Evolutionary conservation across 2,329 filamentous ascomycete genomes (phyloP), one percentile per base, ranked within the genome.

Genomic region (Epichloe glyceriae): DNA sequence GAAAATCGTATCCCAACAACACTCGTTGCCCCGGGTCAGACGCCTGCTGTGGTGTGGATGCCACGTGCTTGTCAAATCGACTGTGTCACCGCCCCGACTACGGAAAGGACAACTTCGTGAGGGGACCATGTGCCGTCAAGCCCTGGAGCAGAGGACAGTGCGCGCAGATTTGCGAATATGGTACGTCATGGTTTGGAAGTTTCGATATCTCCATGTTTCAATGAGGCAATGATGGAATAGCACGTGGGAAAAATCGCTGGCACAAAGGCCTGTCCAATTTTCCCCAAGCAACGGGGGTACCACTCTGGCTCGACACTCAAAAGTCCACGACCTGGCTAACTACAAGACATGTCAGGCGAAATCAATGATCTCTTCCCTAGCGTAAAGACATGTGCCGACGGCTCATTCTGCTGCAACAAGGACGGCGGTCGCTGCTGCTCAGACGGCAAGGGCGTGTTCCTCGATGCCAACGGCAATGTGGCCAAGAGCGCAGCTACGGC

Each of bases 21-120:
- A 50, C 49, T 3, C 42, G 42, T 3, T 50, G 49, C n/a, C 49
- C 49, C 20, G 49, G 49, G 10, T 50, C 49, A 11, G 43, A 50
- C 22, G 49, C 49, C 5, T 50, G 49, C 20, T 50, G 49, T 34
- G 43, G 43, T 17, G 11, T 14, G 22, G 37, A 45, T 17, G 43
- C 33, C 33, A 50, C 42, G 2, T 50, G 49, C 35, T 40, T 46
- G 8, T 50, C 42, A 6, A 50, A 50, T 30, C 34, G 49, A n/a
- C 49, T 50, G 20, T 50, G 49, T 19, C 43, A 35, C 34, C 30
- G 12, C 12, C 10, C 40, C 8, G 3, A 1, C 3, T 42, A 41
- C 12, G 34, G 33, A 14, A 14, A 22, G 12, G 22, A 34, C 4
- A 38, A 7, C 11, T 50, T 45, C 12, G 37, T 50, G 12, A 37